Conservation (phyloP, 1,284 basidiomycete genomes). For the Ustilago shanxiensis region DNA sequence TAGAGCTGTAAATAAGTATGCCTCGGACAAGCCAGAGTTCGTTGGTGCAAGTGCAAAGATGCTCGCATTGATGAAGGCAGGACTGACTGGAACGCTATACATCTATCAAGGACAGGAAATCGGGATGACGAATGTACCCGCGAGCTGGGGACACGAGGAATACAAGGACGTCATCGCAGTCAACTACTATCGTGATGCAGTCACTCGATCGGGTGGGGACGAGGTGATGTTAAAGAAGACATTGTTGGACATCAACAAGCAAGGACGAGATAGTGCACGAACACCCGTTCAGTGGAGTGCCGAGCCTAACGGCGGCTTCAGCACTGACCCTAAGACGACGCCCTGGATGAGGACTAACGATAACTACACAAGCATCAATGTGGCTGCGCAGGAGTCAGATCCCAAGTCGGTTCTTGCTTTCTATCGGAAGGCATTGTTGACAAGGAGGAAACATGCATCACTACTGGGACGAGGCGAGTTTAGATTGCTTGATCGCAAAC, state of each 20-base stretch:
- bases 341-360: constrained; percentile 84
- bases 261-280: constrained; percentile 79
- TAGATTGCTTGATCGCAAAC: constrained; percentile 71
- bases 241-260: constrained; percentile 74
- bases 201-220: constrained; percentile 20
- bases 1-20: constrained; percentile 74
- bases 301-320: constrained; percentile 77
- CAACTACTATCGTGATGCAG: constrained; percentile 44
- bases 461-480: constrained; percentile 76
- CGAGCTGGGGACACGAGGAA: constrained; percentile 78
- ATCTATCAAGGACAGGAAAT: constrained; percentile 78
- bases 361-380: constrained; percentile 78
- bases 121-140: constrained; percentile 78
- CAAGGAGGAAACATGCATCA: constrained; percentile 76
- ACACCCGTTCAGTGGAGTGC: constrained; percentile 79
- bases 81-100: constrained; percentile 78
- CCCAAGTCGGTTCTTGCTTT: constrained; percentile 75
- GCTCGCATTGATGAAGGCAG: constrained; percentile 76
- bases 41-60: constrained; percentile 76
- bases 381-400: constrained; percentile 73
- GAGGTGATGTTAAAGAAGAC: constrained; percentile 70
- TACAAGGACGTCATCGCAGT: constrained; percentile 41
- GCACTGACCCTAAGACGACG: constrained; percentile 71
- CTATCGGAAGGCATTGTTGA: constrained; percentile 74
- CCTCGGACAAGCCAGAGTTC: constrained; percentile 75